Base-by-base conservation (phyloP, 805 yeast genomes). In the Metschnikowia arizonensis region DNA sequence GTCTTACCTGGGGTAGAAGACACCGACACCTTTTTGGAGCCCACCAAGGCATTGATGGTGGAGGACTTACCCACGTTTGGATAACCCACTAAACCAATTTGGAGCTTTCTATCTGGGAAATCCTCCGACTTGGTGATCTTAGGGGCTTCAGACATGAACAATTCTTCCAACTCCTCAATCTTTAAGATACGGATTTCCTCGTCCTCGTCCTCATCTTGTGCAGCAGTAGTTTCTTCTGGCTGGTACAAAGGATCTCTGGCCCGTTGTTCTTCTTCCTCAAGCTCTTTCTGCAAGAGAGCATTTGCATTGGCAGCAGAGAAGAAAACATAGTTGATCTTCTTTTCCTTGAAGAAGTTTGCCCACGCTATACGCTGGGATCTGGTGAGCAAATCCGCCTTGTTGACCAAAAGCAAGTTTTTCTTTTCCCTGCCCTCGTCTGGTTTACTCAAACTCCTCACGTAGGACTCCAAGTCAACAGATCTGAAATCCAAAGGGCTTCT, bases 1-100 rank as follows among this genome's bases (percentile, higher is more conserved):
- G 99, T 93, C 64, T 93, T 93, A 72, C 99, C 99, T 11, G 99
- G 99, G 1, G 99, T 93, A 1, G 98, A 77, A 2, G 98, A 91
- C 31, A 93, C 99, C 2, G 97, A 89, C n/a, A 93, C 99, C 64
- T 88, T 90, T 61, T 93, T 93, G 15, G 97, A 82, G 11, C 99
- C 99, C 37, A 91, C 93, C 33, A 93, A 73, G 0, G 99, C 97
- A 65, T 93, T 93, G 58, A 93, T 93, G 1, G 98, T 93, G n/a
- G 98, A 90, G 1, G 98, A 93, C 62, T 88, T 88, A 71, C 96
- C 96, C 21, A 73, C 78, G 63, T 91, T 93, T 32, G 99, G 99
- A 64, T 93, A 93, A 28, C 99, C 99, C 17, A 93, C 99, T 53
- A 93, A 75, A 48, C 99, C 99, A 53, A 93, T 88, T 62, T 89